Conservation (phyloP, 805 yeast species). For the Candida ortonii region DNA sequence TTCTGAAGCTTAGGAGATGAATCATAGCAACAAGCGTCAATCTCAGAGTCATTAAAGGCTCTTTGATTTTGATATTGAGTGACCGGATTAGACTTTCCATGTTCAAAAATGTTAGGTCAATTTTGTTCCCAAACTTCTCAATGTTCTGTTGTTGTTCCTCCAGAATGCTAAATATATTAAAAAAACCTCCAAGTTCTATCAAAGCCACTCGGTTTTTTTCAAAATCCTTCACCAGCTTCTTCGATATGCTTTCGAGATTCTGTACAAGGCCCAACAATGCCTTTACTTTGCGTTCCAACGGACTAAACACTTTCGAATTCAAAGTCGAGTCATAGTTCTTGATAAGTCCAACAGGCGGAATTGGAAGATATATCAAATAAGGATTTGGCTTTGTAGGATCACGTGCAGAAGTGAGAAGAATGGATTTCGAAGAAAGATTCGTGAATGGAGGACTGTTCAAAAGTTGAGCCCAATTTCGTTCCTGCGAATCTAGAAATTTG, state of each 20-base stretch:
- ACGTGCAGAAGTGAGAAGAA: conserved; percentile 47
- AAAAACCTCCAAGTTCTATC: conserved; percentile 54
- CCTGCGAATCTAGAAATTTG: conserved; percentile 52
- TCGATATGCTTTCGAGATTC: conserved; percentile 36
- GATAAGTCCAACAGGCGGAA: conserved; percentile 32
- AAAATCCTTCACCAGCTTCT: conserved; percentile 39
- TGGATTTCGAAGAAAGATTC: conserved; percentile 44
- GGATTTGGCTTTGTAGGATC: conserved; percentile 55
- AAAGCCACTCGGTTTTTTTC: conserved; percentile 38
- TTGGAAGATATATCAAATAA: conserved; percentile 46
- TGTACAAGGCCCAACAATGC: conserved; percentile 14
- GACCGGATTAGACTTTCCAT: conserved; percentile 43
- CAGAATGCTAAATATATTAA: conserved; percentile 52
- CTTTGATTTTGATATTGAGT: conserved; percentile 44
- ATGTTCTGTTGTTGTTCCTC: conserved; percentile 35
- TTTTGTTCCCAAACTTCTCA: conserved; percentile 52
- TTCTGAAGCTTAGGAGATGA: conserved; percentile 47
- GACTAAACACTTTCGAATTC: conserved; percentile 25
- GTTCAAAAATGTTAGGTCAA: conserved; percentile 49
- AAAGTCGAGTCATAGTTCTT: conserved; percentile 28
- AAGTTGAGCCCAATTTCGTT: conserved; percentile 49
- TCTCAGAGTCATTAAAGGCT: conserved; percentile 47
- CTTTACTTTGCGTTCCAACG: conserved; percentile 25
- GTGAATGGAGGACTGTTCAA: conserved; percentile 36
- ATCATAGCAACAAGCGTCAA: conserved; percentile 43